Conservation (phyloP, 179 eudicot genomes). For the Actinidia arguta region DNA sequence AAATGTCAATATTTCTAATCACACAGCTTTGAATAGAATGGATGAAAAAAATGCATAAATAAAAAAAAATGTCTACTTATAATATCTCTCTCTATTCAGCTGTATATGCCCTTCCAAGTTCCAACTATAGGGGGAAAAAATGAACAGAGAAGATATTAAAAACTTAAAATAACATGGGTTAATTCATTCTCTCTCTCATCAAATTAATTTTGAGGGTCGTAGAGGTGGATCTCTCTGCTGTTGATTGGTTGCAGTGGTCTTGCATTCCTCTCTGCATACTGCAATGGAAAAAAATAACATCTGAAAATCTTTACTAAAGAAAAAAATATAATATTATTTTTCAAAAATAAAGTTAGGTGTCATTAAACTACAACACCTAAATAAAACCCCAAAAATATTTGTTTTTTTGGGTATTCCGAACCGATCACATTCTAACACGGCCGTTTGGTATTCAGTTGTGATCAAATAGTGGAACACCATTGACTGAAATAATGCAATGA, state of each 20-base stretch:
- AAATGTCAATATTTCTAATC: too few relatives aligned
- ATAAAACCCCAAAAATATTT: not conserved
- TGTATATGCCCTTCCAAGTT: too few relatives aligned
- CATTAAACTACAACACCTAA: not conserved
- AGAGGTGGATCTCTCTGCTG: conserved; percentile 30
- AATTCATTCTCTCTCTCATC: too few relatives aligned
- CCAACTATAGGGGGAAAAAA: too few relatives aligned
- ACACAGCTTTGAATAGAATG: too few relatives aligned
- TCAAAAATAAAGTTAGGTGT: not conserved
- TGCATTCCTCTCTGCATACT: conserved; percentile 40
- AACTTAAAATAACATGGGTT: too few relatives aligned
- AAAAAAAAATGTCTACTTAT: too few relatives aligned
- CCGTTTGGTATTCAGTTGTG: not conserved
- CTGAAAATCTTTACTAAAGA: not conserved
- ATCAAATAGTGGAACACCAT: too few relatives aligned
- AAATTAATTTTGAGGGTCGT: too few relatives aligned
- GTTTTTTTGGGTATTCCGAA: not conserved
- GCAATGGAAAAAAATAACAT: not conserved
- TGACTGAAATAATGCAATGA: not conserved
- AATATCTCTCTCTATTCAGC: too few relatives aligned
- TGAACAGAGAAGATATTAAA: too few relatives aligned
- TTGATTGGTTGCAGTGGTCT: conserved; percentile 41
- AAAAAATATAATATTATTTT: not conserved
- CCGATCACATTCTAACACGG: not conserved
- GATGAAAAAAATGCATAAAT: too few relatives aligned